Evolutionary conservation across 2,329 filamentous ascomycete genomes (phyloP), one percentile per base, ranked within the genome.

Genomic region (Aspergillus brasiliensis): DNA sequence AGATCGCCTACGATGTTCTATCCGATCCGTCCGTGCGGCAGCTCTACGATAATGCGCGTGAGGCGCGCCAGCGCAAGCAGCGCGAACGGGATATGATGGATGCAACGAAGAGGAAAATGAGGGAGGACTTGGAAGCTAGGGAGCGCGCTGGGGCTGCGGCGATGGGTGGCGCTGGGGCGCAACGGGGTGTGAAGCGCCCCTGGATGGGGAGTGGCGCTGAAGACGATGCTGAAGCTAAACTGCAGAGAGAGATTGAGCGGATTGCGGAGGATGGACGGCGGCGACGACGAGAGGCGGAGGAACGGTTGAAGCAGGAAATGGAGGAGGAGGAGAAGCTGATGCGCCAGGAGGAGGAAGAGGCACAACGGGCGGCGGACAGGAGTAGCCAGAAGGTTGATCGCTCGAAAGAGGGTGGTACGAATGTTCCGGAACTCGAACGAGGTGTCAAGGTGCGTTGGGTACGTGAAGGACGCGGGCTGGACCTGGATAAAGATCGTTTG

Each of bases 1-100:
- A 92, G 71, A 90, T 90, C 62, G 93, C 92, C n/a, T 87, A 91
- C 72, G 92, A 96, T 76, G 86, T 97, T 2, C 85, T 98, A 2
- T 85, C 86, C 27, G 88, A 92, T 64, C 78, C 86, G 0, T 84
- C 83, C 13, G 84, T 91, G 38, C 90, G 91, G 60, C 84, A 86
- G 52, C 86, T 88, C 56, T 97, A 97, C 80, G 91, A 97, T 71
- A 84, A 86, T 72, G 87, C 88, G 62, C 86, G 91, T 47, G 86
- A 88, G 69, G 91, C 91, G 40, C 83, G 86, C 63, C 79, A 88
- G 60, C 85, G 90, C 71, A 89, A 89, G 71, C 85, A 86, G 73
- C 82, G 86, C 71, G 87, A 92, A 76, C 84, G 88, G 69, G 88
- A 90, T 54, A 82, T 88, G 62, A 89, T 96, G 77, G 88, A 91